Percentiles rank a stretch among this genome's conserved stretches.
Evolutionary conservation across 2,329 filamentous ascomycete genomes (phyloP).

Genomic region (Colletotrichum chrysophilum): DNA sequence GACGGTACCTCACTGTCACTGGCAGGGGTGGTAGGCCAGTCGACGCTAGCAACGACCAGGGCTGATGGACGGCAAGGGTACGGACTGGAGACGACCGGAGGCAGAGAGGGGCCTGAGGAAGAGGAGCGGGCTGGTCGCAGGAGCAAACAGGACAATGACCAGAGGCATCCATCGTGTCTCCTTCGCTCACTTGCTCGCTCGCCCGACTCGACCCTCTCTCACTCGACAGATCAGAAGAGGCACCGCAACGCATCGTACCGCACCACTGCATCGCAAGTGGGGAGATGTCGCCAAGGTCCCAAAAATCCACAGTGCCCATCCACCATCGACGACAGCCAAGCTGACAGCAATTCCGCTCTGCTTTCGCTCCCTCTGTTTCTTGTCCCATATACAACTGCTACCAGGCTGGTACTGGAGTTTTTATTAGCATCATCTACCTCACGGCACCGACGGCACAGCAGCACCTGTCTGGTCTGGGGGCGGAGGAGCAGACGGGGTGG

Average conservation of each 20-base stretch:
- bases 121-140: not conserved
- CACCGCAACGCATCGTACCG: not conserved
- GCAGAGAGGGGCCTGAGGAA: not conserved
- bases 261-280: not conserved
- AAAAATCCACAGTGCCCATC: conserved; percentile 5
- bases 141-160: not conserved
- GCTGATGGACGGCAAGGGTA: not conserved
- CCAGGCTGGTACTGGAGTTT: not conserved
- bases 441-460: not conserved
- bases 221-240: not conserved
- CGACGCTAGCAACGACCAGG: conserved; percentile 19
- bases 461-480: not conserved
- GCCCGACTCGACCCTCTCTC: not conserved
- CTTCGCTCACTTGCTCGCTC: not conserved
- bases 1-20: not conserved
- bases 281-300: not conserved
- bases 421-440: not conserved
- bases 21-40: not conserved
- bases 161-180: conserved; percentile 6
- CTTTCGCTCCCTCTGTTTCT: not conserved
- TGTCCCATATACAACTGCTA: not conserved
- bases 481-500: not conserved
- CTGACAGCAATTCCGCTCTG: not conserved
- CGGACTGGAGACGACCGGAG: not conserved
- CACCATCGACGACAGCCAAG: conserved; percentile 8